These are phyloP conservation scores for Candida coleopterorum DNA, from an alignment of 805 yeast species.

Conservation along the genomic window DNA sequence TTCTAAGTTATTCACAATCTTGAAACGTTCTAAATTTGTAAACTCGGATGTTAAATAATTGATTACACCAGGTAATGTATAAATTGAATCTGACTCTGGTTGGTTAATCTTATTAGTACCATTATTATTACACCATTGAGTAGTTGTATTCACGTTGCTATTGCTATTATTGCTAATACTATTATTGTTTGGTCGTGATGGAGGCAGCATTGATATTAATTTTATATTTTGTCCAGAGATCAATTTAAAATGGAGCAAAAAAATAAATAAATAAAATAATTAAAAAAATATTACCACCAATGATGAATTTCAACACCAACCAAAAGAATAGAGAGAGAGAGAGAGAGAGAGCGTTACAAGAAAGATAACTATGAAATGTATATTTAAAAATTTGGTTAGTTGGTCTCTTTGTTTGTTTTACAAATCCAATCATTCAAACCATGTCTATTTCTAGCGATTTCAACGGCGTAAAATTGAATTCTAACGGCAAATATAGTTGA, in stretches of 20 bases:
- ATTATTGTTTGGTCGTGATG: constrained; percentile 3
- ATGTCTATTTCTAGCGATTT: constrained; percentile 85
- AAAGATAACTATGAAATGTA: too few species aligned
- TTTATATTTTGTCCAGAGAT: too few species aligned
- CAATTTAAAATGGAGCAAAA: too few species aligned
- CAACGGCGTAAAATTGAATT: constrained; percentile 92
- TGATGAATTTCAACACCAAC: too few species aligned
- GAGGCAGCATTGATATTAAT: constrained; percentile 1
- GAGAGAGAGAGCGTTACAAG: too few species aligned
- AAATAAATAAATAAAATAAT: too few species aligned
- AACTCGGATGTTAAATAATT: constrained; percentile 57
- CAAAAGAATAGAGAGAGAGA: too few species aligned
- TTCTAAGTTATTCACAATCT: constrained; percentile 50
- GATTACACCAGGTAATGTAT: constrained; percentile 56
- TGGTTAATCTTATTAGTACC: constrained; percentile 7
- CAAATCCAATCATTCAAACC: constrained; percentile 89
- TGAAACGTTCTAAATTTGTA: constrained; percentile 38
- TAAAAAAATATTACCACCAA: too few species aligned
- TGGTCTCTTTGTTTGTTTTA: neutral
- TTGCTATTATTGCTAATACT: neutral
- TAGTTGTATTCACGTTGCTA: neutral
- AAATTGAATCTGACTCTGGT: constrained; percentile 12
- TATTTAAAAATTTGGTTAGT: too few species aligned
- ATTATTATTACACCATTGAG: constrained; percentile 12
- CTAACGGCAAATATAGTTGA: constrained; percentile 87